phyloP scores from a whole-genome alignment of 441 rosid genomes.

The Euphorbia schlechtendalii region DNA sequence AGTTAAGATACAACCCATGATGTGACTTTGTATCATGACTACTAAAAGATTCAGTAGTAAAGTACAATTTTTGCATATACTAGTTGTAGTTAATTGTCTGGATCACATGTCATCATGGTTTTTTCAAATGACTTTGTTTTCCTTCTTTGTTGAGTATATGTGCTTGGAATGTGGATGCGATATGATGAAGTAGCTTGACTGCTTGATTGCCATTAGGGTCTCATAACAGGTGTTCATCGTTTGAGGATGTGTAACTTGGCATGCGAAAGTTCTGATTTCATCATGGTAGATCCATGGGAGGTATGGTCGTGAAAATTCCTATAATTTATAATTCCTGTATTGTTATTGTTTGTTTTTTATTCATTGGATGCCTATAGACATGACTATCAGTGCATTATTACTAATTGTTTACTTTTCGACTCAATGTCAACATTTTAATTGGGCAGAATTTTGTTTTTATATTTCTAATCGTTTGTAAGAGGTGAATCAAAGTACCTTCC shows the following conservation, averaged over 20 bases:
- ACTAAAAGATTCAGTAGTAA: not conserved
- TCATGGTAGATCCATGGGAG: conserved; percentile 99
- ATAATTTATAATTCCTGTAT: too few relatives aligned
- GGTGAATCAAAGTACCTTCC: conserved; percentile 70
- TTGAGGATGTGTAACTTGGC: conserved; percentile 63
- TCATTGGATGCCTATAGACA: too few relatives aligned
- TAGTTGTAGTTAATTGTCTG: too few relatives aligned
- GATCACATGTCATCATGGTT: not conserved
- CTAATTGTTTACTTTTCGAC: not conserved
- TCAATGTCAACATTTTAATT: not conserved
- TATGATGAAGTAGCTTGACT: too few relatives aligned
- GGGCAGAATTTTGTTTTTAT: conserved; percentile 2
- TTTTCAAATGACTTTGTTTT: too few relatives aligned
- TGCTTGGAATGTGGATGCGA: not conserved
- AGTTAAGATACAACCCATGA: not conserved
- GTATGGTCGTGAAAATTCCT: conserved; percentile 25
- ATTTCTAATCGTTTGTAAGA: conserved; percentile 23
- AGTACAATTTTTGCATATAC: not conserved
- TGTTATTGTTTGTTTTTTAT: too few relatives aligned
- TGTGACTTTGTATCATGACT: too few relatives aligned
- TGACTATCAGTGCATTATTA: too few relatives aligned
- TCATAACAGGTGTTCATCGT: conserved; percentile 64
- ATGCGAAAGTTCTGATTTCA: conserved; percentile 64
- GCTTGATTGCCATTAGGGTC: conserved; percentile 44
- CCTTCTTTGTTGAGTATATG: not conserved